Percentiles rank a stretch among this genome's conserved stretches.
Conservation (phyloP, 176 grass and related monocot genomes). For the Ensete glaucum region DNA sequence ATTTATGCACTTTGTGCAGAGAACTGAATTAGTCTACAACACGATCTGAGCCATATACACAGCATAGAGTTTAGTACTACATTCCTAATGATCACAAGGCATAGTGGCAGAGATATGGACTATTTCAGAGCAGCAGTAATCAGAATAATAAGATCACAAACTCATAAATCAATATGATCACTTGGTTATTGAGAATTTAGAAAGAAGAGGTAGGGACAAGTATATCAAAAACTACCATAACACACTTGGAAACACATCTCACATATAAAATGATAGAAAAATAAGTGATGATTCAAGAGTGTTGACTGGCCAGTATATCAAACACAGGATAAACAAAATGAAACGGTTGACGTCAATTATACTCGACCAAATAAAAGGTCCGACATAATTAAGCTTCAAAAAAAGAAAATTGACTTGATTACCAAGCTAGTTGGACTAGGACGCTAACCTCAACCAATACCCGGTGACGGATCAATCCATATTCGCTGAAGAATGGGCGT, state of each 20-base stretch:
- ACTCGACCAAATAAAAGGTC: neutral
- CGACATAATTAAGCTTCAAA: neutral
- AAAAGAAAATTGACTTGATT: neutral
- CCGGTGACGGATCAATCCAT: constrained; percentile 78
- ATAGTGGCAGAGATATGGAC: no score
- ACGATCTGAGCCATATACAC: no score
- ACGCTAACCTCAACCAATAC: constrained; percentile 66
- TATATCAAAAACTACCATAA: neutral
- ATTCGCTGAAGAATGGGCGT: constrained; percentile 79
- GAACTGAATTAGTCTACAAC: no score
- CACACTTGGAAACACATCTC: neutral
- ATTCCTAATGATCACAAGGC: no score
- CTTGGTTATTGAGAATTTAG: no score
- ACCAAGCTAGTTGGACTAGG: neutral
- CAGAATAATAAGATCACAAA: no score
- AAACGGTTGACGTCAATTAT: neutral
- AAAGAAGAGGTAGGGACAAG: neutral
- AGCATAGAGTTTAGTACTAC: no score
- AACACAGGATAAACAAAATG: neutral
- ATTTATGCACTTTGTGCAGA: no score
- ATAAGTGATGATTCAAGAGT: neutral
- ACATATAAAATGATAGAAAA: neutral
- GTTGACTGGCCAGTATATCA: neutral
- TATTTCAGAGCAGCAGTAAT: no score
- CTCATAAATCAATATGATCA: no score